Evolutionary conservation across 352 stramenopile genomes (phyloP), one percentile per base, ranked within the genome.

Genomic region (Phytophthora pisi): DNA sequence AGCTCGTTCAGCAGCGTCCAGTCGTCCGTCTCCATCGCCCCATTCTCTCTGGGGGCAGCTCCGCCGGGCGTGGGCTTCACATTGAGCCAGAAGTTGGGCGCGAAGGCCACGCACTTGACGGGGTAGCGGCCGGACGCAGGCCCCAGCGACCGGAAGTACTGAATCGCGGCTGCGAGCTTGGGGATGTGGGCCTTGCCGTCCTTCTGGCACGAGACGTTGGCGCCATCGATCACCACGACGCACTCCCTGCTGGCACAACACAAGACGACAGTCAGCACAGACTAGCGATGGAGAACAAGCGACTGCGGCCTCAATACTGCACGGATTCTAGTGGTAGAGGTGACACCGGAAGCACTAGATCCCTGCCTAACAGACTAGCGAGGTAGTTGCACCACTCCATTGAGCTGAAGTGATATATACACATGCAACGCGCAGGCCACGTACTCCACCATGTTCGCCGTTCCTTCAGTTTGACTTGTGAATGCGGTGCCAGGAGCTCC

Each of bases 21-120:
- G 56, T 91, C 78, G 16, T 89, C 72, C 3, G 70, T 77, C n/a
- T 78, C 65, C 49, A 91, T 82, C 0, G 74, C 64, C 9, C 64
- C 72, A 20, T 81, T 86, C 58, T 81, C 72, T n/a, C 62, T 68
- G 43, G 57, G 51, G 1, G 45, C 63, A 13, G 45, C 57, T 54
- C 30, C 61, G 11, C 66, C 69, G 16, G 66, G 43, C 18, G 67
- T 36, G 31, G 74, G 72, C 57, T 90, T 92, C n/a, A 69, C 68
- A 57, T 93, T 81, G 24, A 95, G 78, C 86, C 88, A 95, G 38
- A 92, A 94, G 40, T 91, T 90, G 20, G 88, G 88, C 26, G 77
- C 83, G 55, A 95, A 95, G 10, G 88, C 88, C 28, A 95, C 69
- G 43, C 84, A 92, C 42, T 87, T 86, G 57, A 95, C 43, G 16